These are phyloP conservation scores for Herpetospermum pedunculosum DNA, from an alignment of 306 rosid species.

Conservation along the genomic window DNA sequence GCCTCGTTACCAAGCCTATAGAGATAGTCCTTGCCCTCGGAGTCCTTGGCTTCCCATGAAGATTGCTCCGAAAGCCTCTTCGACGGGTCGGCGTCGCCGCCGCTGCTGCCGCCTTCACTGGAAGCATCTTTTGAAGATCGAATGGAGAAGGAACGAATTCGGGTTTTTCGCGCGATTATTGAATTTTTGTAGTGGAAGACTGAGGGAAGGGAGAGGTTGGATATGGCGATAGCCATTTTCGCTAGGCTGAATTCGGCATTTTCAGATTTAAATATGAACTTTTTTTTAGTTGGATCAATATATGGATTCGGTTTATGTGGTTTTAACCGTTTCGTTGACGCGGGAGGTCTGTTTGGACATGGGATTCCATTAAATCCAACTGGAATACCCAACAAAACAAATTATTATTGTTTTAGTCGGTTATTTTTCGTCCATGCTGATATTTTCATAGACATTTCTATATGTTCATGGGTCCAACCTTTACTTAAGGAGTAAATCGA, in stretches of 20 bases:
- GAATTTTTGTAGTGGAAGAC: slow-evolving; percentile 15
- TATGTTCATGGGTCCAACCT: too few relatives aligned
- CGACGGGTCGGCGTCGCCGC: slow-evolving; percentile 6
- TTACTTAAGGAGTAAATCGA: too few relatives aligned
- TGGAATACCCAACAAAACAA: neutral
- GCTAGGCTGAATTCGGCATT: neutral
- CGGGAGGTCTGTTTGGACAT: neutral
- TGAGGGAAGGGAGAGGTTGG: slow-evolving; percentile 26
- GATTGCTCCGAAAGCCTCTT: slow-evolving; percentile 65
- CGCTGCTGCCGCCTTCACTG: neutral
- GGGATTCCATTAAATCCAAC: neutral
- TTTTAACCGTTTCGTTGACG: neutral
- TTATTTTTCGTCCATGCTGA: too few relatives aligned
- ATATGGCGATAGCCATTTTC: slow-evolving; percentile 22
- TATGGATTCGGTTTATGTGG: slow-evolving; percentile 12
- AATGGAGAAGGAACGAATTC: slow-evolving; percentile 10
- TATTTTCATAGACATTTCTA: too few relatives aligned
- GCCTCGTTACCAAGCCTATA: slow-evolving; percentile 78
- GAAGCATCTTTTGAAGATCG: slow-evolving; percentile 19
- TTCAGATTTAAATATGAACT: neutral
- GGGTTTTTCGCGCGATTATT: neutral
- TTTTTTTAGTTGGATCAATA: neutral
- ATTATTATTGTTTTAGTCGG: too few relatives aligned
- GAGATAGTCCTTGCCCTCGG: slow-evolving; percentile 69
- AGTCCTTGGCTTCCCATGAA: slow-evolving; percentile 77